A percentile compares a stretch with the other conserved stretches of the same genome.
phyloP scores from a whole-genome alignment of 768 basidiomycete genomes.

The Exidia glandulosa region DNA sequence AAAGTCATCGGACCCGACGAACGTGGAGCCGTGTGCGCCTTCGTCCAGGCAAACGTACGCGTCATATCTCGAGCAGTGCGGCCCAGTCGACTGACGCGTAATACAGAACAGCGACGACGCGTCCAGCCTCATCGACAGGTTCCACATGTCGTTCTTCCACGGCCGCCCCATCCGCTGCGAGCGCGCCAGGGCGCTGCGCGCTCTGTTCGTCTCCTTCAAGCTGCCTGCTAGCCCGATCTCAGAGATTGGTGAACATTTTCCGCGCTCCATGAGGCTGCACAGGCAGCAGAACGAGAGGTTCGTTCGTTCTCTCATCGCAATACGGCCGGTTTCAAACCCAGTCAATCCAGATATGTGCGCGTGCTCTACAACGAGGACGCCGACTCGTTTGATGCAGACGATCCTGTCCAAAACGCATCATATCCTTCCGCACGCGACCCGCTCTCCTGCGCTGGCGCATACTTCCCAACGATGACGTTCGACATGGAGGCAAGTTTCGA shows the following conservation, averaged over 20 bases:
- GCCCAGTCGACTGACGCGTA: not conserved
- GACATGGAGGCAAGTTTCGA: slow-evolving; percentile 40
- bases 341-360: slow-evolving; percentile 23
- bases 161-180: slow-evolving; percentile 70
- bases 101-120: slow-evolving; percentile 29
- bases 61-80: slow-evolving; percentile 1
- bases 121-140: slow-evolving; percentile 43
- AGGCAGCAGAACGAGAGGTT: slow-evolving; percentile 7
- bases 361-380: slow-evolving; percentile 51
- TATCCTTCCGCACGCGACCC: slow-evolving; percentile 5
- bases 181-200: slow-evolving; percentile 62
- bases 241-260: no score
- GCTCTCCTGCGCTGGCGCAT: slow-evolving; percentile 25
- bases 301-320: slow-evolving; percentile 29
- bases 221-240: no score
- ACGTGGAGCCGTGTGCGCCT: slow-evolving; percentile 72
- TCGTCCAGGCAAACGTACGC: slow-evolving; percentile 73
- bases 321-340: not conserved
- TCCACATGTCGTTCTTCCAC: slow-evolving; percentile 48
- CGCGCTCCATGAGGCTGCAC: slow-evolving; percentile 26
- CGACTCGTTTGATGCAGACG: not conserved
- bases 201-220: slow-evolving; percentile 63
- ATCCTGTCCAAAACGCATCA: slow-evolving; percentile 3
- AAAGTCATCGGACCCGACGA: slow-evolving; percentile 50
- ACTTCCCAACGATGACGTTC: slow-evolving; percentile 46